Evolutionary conservation across 495 filamentous ascomycete species (phyloP).

Genomic region (Amorphotheca resinae): DNA sequence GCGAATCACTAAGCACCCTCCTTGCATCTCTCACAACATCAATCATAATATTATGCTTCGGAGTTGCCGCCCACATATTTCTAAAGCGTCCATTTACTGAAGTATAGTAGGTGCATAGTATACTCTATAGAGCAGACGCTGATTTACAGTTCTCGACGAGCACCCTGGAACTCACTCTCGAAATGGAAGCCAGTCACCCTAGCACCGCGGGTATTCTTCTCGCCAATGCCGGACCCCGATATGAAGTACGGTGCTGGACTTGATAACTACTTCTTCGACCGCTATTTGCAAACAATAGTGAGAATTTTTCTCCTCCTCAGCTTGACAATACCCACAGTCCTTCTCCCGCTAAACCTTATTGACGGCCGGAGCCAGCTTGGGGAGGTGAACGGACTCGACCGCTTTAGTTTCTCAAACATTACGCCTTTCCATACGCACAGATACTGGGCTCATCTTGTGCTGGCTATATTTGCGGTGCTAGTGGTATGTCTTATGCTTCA

Average conservation of each 20-base stretch:
- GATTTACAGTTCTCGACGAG: constrained; percentile 2
- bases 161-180: not conserved
- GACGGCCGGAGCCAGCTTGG: constrained; percentile 34
- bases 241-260: constrained; percentile 6
- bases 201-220: constrained; percentile 55
- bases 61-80: constrained; percentile 3
- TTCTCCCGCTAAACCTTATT: constrained; percentile 52
- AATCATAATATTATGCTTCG: constrained; percentile 6
- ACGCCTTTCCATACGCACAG: constrained; percentile 39
- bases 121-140: not conserved
- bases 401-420: constrained; percentile 57
- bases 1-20: constrained; percentile 34
- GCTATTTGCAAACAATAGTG: constrained; percentile 63
- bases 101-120: constrained; percentile 2
- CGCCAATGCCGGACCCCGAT: constrained; percentile 28
- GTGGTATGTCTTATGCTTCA: constrained; percentile 60
- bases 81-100: constrained; percentile 2
- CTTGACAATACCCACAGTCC: constrained; percentile 51
- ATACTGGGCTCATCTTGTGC: constrained; percentile 60
- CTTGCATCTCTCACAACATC: constrained; percentile 47
- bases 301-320: constrained; percentile 62
- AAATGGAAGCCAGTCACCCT: constrained; percentile 5
- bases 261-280: constrained; percentile 70
- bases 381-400: constrained; percentile 45
- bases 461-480: constrained; percentile 48